These are phyloP conservation scores for Ostreobium quekettii DNA, from an alignment of 139 green algal species.

Conservation along the genomic window DNA sequence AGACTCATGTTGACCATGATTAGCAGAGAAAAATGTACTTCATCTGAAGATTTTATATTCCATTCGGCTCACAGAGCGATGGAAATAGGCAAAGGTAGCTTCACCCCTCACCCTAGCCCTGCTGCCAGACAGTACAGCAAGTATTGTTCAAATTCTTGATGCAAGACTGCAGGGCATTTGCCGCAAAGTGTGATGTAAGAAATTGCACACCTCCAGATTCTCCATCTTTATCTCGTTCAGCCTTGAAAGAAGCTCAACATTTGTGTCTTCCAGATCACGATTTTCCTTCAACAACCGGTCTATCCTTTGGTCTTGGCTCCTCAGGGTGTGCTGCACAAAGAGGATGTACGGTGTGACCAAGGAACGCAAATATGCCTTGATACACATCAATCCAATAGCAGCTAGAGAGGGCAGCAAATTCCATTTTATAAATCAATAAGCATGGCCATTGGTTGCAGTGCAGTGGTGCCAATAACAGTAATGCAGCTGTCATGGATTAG, in stretches of 20 bases:
- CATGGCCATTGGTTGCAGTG: background rate
- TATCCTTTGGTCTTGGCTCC: background rate
- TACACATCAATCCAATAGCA: no score
- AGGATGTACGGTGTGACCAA: no score
- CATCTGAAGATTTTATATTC: background rate
- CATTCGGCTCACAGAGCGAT: no score
- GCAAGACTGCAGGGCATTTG: background rate
- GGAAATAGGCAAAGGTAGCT: no score
- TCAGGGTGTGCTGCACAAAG: slow-evolving; percentile 7
- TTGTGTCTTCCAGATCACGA: background rate
- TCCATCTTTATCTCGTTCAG: slow-evolving; percentile 9
- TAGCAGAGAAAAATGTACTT: background rate
- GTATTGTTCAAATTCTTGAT: background rate
- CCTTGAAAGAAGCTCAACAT: background rate
- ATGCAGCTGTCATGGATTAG: no score
- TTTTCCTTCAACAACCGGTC: background rate
- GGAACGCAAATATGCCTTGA: no score
- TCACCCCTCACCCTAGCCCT: no score
- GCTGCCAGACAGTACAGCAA: no score
- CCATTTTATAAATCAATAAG: background rate
- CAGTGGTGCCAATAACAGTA: no score
- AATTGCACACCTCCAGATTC: background rate
- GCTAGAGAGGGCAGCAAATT: background rate
- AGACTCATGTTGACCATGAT: no score
- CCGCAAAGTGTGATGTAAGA: background rate